phyloP scores from a whole-genome alignment of 306 rosid species.

The Macrotyloma uniflorum region DNA sequence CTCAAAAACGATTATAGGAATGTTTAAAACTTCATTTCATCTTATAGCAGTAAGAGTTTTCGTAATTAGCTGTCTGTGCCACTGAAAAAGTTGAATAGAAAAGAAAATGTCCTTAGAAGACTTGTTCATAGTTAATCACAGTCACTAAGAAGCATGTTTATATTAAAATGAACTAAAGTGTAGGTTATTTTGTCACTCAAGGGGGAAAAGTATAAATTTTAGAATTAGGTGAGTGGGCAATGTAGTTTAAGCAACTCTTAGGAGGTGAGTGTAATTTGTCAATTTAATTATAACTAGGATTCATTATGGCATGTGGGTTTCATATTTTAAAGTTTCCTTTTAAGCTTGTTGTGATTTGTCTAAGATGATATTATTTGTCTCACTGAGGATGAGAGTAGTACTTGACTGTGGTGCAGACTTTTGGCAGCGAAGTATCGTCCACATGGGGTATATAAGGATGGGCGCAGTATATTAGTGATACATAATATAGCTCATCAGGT shows the following conservation, averaged over 20 bases:
- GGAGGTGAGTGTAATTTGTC: background rate
- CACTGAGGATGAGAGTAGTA: slow-evolving; percentile 26
- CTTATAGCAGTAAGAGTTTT: background rate
- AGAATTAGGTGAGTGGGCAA: background rate
- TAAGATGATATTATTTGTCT: slow-evolving; percentile 29
- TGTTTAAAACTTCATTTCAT: background rate
- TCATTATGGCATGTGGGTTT: slow-evolving; percentile 23
- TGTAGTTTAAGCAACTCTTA: background rate
- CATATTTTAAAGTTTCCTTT: slow-evolving; percentile 23
- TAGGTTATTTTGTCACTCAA: background rate
- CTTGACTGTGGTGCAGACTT: slow-evolving; percentile 64
- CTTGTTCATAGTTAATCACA: background rate
- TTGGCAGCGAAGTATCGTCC: slow-evolving; percentile 89
- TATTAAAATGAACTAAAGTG: background rate
- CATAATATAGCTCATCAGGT: slow-evolving; percentile 95
- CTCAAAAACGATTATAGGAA: background rate
- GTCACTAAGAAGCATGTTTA: background rate
- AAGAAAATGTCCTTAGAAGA: background rate
- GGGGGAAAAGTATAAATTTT: background rate
- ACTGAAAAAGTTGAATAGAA: background rate
- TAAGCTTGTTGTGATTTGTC: slow-evolving; percentile 23
- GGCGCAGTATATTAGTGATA: slow-evolving; percentile 80
- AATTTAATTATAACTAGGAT: background rate
- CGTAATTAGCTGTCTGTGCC: background rate
- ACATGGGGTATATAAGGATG: slow-evolving; percentile 77